A percentile compares a stretch with the other conserved stretches of the same genome.
These are phyloP conservation scores for Phylloporus sp. DNA, from an alignment of 768 basidiomycete species.

Conservation along the genomic window DNA sequence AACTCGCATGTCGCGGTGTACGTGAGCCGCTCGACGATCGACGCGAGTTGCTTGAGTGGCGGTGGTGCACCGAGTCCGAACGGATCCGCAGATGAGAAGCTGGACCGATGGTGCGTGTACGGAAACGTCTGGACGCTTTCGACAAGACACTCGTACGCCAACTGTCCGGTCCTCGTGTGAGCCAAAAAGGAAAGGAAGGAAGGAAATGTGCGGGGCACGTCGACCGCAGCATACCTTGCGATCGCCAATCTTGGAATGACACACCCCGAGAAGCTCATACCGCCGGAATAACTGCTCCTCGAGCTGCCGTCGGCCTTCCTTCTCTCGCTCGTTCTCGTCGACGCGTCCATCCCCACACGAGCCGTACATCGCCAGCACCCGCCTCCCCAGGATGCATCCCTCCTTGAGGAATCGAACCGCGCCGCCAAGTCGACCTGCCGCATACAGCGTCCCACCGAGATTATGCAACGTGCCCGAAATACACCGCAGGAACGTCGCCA, in stretches of 20 bases:
- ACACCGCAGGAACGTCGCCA: conserved; percentile 59
- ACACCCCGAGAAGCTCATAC: conserved; percentile 79
- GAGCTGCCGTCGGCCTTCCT: conserved; percentile 51
- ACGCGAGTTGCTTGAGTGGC: conserved; percentile 49
- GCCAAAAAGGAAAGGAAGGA: background rate
- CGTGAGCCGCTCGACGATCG: conserved; percentile 60
- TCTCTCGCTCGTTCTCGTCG: conserved; percentile 24
- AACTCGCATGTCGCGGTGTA: conserved; percentile 67
- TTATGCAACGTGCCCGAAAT: conserved; percentile 70
- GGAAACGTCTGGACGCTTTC: conserved; percentile 53
- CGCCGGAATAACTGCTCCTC: conserved; percentile 63
- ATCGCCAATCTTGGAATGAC: conserved; percentile 73
- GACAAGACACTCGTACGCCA: conserved; percentile 54
- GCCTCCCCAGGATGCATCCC: conserved; percentile 51
- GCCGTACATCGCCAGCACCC: conserved; percentile 36
- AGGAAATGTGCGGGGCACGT: too few species aligned
- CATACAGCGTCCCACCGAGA: conserved; percentile 64
- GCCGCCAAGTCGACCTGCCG: conserved; percentile 53
- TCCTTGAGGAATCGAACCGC: conserved; percentile 64
- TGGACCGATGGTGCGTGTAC: conserved; percentile 29
- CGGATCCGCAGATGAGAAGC: conserved; percentile 21
- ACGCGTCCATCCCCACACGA: conserved; percentile 3
- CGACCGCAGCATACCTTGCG: conserved; percentile 49
- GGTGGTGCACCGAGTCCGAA: conserved; percentile 37
- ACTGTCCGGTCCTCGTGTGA: conserved; percentile 34